Conservation (phyloP, 768 basidiomycete genomes). For the Lactifluus subvellereus region DNA sequence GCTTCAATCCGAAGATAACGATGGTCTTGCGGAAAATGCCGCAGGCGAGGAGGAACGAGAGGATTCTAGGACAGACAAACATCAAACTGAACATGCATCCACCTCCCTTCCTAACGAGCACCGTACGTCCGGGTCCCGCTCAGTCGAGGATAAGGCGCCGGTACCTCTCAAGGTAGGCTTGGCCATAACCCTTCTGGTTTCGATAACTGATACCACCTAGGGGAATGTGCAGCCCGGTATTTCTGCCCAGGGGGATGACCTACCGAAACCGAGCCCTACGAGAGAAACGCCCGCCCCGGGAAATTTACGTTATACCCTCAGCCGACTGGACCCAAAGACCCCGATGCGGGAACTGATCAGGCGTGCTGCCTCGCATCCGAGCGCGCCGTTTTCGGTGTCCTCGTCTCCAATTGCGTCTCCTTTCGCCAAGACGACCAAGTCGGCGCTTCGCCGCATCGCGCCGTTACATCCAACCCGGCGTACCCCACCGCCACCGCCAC, state of each 20-base stretch:
- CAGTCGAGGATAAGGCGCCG: not conserved
- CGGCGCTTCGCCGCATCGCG: constrained; percentile 59
- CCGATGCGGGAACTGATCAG: constrained; percentile 75
- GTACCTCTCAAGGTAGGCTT: not conserved
- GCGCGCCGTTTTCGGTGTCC: constrained; percentile 48
- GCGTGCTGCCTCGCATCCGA: constrained; percentile 60
- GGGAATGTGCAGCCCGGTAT: not conserved
- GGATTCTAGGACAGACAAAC: not conserved
- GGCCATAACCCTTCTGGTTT: no score
- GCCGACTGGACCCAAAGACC: constrained; percentile 36
- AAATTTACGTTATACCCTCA: constrained; percentile 17
- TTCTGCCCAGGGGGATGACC: not conserved
- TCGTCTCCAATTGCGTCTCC: constrained; percentile 48
- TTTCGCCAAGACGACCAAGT: constrained; percentile 57
- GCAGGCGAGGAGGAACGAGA: not conserved
- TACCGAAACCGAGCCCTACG: not conserved
- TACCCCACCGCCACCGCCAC: constrained; percentile 67
- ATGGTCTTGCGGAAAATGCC: not conserved
- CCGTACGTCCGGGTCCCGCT: not conserved
- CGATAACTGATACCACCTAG: constrained; percentile 1
- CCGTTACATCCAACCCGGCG: constrained; percentile 70
- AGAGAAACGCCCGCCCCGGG: constrained; percentile 5
- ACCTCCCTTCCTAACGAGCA: not conserved
- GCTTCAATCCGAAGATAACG: not conserved
- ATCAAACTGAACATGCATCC: not conserved